A percentile compares a stretch with the other conserved stretches of the same genome.
Conservation (phyloP, 345 rosid species). For the Euphorbia pulcherrima region DNA sequence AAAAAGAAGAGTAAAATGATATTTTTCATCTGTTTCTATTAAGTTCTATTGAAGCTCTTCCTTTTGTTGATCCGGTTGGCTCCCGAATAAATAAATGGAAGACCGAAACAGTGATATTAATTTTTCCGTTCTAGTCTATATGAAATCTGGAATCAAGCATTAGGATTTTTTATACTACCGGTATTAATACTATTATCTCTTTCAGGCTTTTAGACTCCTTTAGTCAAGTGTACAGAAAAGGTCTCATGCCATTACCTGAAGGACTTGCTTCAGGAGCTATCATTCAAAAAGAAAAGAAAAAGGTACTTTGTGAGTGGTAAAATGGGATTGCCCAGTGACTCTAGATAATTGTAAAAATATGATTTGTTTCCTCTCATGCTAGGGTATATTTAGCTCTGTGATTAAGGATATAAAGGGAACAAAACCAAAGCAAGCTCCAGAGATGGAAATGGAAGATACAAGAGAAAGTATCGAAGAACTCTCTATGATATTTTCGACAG, state of each 20-base stretch:
- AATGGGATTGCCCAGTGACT: neutral
- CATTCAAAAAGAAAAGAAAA: slow-evolving; percentile 69
- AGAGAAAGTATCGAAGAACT: slow-evolving; percentile 68
- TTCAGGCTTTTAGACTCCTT: slow-evolving; percentile 53
- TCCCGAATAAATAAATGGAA: neutral
- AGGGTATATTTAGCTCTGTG: slow-evolving; percentile 93
- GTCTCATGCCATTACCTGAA: slow-evolving; percentile 32
- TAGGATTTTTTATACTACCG: neutral
- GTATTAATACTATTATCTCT: neutral
- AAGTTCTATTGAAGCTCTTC: neutral
- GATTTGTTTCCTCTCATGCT: slow-evolving; percentile 12
- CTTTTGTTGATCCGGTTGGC: neutral
- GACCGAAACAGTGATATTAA: neutral
- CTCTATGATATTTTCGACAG: slow-evolving; percentile 44
- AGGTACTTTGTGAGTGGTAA: slow-evolving; percentile 31
- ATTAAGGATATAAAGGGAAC: slow-evolving; percentile 42
- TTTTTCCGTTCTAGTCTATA: neutral
- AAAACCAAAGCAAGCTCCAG: slow-evolving; percentile 49
- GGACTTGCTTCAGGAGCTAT: slow-evolving; percentile 28
- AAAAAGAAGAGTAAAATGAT: neutral
- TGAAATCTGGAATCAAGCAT: too few species aligned
- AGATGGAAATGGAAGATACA: slow-evolving; percentile 56
- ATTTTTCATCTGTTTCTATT: neutral
- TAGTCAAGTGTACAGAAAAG: slow-evolving; percentile 56
- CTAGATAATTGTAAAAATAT: neutral